Evolutionary conservation across 805 yeast genomes (phyloP), one percentile per base, ranked within the genome.

Genomic region (Candida dendrica): DNA sequence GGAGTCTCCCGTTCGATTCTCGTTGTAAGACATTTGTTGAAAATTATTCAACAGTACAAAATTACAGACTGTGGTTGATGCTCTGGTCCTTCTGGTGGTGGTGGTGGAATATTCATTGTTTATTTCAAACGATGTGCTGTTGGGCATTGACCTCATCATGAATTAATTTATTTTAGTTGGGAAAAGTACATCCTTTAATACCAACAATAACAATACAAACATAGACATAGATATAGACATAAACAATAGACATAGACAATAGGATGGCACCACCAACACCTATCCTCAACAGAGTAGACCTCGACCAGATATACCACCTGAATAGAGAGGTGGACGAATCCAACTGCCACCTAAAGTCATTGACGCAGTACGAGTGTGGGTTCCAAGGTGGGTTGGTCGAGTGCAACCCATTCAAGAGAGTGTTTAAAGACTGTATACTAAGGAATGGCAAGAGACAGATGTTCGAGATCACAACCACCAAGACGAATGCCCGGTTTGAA

Each of bases 221-320:
- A 29, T 16, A 37, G 19, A 37, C 10, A 22, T 34, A 34, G 19
- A 42, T 6, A 38, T 13, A n/a, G n/a, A n/a, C n/a, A n/a, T n/a
- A n/a, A 26, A 17, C 13, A 14, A 17, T 31, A 32, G 27, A 20
- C 20, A 35, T 13, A 24, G 29, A n/a, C n/a, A 15, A 16, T 15
- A 16, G 17, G 10, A 72, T 73, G 78, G 76, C 77, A 0, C 79
- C 77, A 1, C 69, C 74, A 9, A 61, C 75, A n/a, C 74, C 75
- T 0, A 66, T 73, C 2, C 65, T 68, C 38, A 49, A 63, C 3
- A 44, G 60, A 24, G 67, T 61, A 3, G 75, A 71, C 40, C 56
- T 66, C 18, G 50, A 50, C 35, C 45, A 44, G 17, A 40, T 47
- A 32, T 59, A 49, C 32, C 57, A 57, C 6, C 53, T 49, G 4